Evolutionary conservation across 1,284 basidiomycete species (phyloP).

Genomic region (Meira nashicola): DNA sequence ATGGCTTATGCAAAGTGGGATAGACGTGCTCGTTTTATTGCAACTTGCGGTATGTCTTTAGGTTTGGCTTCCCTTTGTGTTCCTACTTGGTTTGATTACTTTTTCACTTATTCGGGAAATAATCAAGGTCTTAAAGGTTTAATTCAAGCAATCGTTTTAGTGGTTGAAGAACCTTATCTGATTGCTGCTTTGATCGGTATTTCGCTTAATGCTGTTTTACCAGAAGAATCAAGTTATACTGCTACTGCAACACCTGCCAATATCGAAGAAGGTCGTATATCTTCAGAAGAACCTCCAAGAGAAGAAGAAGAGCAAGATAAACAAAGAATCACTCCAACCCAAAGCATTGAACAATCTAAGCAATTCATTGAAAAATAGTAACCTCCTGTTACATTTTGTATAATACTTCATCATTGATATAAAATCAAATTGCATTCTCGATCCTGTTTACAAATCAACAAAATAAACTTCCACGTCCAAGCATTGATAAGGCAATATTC

Average conservation of each 20-base stretch:
- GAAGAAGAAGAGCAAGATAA: background rate
- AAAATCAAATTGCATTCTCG: too few relatives aligned
- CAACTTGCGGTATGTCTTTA: slow-evolving; percentile 19
- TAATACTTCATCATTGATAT: too few relatives aligned
- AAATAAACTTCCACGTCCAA: too few relatives aligned
- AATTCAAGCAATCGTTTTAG: slow-evolving; percentile 25
- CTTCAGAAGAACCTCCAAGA: background rate
- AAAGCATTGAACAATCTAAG: background rate
- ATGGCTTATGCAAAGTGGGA: slow-evolving; percentile 31
- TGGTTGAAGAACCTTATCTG: slow-evolving; percentile 27
- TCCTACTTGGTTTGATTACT: slow-evolving; percentile 24
- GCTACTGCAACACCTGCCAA: too few relatives aligned
- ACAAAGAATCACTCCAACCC: background rate
- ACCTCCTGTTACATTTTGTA: too few relatives aligned
- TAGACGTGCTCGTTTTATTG: slow-evolving; percentile 23
- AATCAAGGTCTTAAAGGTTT: slow-evolving; percentile 19
- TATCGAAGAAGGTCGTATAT: too few relatives aligned
- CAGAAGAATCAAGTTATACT: slow-evolving; percentile 1
- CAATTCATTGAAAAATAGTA: background rate
- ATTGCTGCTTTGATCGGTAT: slow-evolving; percentile 22
- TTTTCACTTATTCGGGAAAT: slow-evolving; percentile 21
- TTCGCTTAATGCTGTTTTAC: slow-evolving; percentile 21
- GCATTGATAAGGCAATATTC: too few relatives aligned
- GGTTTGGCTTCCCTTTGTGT: slow-evolving; percentile 20
- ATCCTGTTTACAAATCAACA: too few relatives aligned